Base-by-base conservation (phyloP, 2,329 filamentous ascomycete genomes). In the Huntiella savannae region DNA sequence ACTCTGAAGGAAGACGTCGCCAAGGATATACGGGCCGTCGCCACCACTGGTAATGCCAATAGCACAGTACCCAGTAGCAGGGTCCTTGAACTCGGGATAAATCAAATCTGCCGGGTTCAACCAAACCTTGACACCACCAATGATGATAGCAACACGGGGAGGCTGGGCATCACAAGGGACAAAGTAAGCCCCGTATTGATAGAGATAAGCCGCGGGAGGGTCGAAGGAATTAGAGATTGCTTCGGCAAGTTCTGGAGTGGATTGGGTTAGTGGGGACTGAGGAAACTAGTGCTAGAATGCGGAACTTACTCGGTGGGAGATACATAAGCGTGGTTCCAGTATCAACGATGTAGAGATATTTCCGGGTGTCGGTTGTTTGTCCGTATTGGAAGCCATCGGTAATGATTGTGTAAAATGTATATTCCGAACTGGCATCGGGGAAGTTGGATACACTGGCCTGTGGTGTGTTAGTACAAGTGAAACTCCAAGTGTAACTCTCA, bases 391-490 rank as follows among this genome's bases (percentile, higher is more conserved):
- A 59, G 3, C 67, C 69, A 47, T 69, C 66, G 1, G 66, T 65
- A 41, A 71, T 58, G 47, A 72, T 63, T 13, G 69, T 71, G 53
- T 73, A 73, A 54, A 68, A 72, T 2, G 69, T 70, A 49, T 67
- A 66, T 49, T 63, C 56, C 13, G 37, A 50, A n/a, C 44, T 4
- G 54, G 55, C 11, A 42, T 46, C 47, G 10, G 42, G 41, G 32
- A 48, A 43, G n/a, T 56, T 45, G 22, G 56, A 60, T 33, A 72
- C 57, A 42, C 66, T 65, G 37, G 66, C 63, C 69, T 72, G 42
- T 16, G 4, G n/a, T 43, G 19, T 50, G 40, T 50, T 47, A 45
- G 44, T 39, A 37, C 34, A n/a, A 38, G 4, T 8, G 4, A 11
- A 8, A 13, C 17, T 40, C 4, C 12, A 13, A 16, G 33, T 38